Conservation (phyloP, 768 basidiomycete species). For the Pisolithus marmoratus region DNA sequence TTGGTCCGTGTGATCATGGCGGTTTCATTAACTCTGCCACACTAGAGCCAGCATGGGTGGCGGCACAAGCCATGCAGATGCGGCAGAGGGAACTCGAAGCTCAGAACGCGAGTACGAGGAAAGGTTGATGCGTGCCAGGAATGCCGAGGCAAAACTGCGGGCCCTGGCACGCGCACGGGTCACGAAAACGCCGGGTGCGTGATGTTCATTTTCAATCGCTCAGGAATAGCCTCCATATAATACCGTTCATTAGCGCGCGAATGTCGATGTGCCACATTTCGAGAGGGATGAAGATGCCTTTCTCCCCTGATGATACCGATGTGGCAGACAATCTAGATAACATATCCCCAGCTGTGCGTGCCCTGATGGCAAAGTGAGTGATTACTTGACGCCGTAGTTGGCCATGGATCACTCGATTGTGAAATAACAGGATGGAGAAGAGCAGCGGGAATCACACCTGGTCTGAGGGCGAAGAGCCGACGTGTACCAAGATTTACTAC, state of each 20-base stretch:
- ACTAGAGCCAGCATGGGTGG: slow-evolving; percentile 69
- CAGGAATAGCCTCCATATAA: slow-evolving; percentile 3
- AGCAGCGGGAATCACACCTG: slow-evolving; percentile 5
- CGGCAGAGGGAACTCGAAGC: slow-evolving; percentile 61
- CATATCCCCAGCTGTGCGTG: slow-evolving; percentile 72
- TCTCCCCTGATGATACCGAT: slow-evolving; percentile 54
- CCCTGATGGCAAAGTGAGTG: slow-evolving; percentile 71
- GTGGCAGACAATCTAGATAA: slow-evolving; percentile 39
- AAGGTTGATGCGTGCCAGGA: slow-evolving; percentile 52
- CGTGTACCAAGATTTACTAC: slow-evolving; percentile 84
- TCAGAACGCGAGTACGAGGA: slow-evolving; percentile 57
- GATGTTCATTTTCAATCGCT: not conserved
- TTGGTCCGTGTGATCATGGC: not conserved
- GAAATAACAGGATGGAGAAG: slow-evolving; percentile 12
- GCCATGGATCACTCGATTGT: not conserved
- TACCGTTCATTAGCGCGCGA: slow-evolving; percentile 18
- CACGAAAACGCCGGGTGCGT: slow-evolving; percentile 55
- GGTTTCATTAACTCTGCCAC: slow-evolving; percentile 19
- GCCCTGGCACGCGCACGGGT: slow-evolving; percentile 51
- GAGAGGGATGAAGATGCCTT: slow-evolving; percentile 61
- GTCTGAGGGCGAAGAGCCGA: slow-evolving; percentile 37
- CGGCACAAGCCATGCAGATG: slow-evolving; percentile 63
- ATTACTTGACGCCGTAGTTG: not conserved
- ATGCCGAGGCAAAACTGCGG: slow-evolving; percentile 53
- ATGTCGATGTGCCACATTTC: slow-evolving; percentile 9